Base-by-base conservation (phyloP, 179 eudicot genomes). In the Beta macrorhiza region DNA sequence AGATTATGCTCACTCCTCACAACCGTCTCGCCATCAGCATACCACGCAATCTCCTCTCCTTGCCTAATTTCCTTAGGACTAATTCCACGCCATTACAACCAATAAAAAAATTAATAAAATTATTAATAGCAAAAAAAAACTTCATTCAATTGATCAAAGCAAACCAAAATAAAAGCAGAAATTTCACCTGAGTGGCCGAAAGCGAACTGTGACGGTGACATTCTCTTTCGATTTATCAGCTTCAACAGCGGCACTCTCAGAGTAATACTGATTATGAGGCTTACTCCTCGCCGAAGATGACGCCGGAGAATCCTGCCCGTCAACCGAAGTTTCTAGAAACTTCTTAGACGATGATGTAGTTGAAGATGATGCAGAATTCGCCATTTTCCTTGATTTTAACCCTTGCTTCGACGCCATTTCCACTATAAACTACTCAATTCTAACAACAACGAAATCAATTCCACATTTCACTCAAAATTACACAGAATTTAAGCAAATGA, bases 21-120 rank as follows among this genome's bases (percentile, higher is more conserved):
- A 55, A 94, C 88, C 19, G 91, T 94, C 81, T 96, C 99, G 9
- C 99, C 99, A 75, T 94, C 99, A 7, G 99, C 99, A 80, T 95
- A 95, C 99, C 99, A 95, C 17, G 99, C 91, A 55, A 96, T 89
- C 89, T 96, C 99, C 85, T 96, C 99, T 15, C 98, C 99, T 55
- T 86, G 94, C 78, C 94, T 90, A 74, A 96, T 94, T 87, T 94
- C 99, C 86, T 93, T 88, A 32, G 91, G 98, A 88, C 99, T 94
- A 83, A 72, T 84, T 80, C 79, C 67, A 64, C 19, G 13, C 76
- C 77, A 67, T 59, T 61, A 74, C 19, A 55, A 20, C 19, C 10
- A 65, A 67, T 14, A 37, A 37, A 22, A 1, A 59, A 19, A 59
- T 8, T n/a, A 2, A 67, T 25, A 64, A 52, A 64, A 62, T 51